phyloP scores from a whole-genome alignment of 148 eudicot species.

The Rhododendron kiyosumense region DNA sequence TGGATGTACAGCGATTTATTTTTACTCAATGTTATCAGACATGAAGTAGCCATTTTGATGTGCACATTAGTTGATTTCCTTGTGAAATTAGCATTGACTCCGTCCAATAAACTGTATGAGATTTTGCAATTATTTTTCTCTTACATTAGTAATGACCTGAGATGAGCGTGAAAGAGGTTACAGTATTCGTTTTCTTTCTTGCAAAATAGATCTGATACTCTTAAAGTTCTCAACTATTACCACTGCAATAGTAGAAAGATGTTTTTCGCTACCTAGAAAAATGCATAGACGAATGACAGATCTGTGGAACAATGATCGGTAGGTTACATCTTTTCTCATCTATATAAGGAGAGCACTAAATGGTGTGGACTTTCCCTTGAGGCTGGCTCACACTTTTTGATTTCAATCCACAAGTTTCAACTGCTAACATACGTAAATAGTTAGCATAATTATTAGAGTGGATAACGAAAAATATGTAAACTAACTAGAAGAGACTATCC shows the following conservation, averaged over 20 bases:
- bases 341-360: too few species aligned
- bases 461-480: too few species aligned
- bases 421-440: too few species aligned
- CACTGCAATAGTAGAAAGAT: not conserved
- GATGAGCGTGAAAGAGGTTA: not conserved
- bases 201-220: not conserved
- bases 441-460: too few species aligned
- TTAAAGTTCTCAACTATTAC: not conserved
- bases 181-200: not conserved
- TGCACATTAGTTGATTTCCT: not conserved
- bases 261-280: too few species aligned
- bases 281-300: not conserved
- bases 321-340: not conserved
- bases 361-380: too few species aligned
- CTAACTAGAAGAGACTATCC: too few species aligned
- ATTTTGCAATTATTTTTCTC: not conserved
- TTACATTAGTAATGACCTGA: not conserved
- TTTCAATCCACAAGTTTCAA: too few species aligned
- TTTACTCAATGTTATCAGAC: too few species aligned
- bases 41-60: not conserved
- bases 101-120: not conserved
- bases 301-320: not conserved
- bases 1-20: not conserved
- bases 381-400: too few species aligned
- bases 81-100: not conserved